Base-by-base conservation (phyloP, 129 eudicot genomes). In the Deinandra increscens region DNA sequence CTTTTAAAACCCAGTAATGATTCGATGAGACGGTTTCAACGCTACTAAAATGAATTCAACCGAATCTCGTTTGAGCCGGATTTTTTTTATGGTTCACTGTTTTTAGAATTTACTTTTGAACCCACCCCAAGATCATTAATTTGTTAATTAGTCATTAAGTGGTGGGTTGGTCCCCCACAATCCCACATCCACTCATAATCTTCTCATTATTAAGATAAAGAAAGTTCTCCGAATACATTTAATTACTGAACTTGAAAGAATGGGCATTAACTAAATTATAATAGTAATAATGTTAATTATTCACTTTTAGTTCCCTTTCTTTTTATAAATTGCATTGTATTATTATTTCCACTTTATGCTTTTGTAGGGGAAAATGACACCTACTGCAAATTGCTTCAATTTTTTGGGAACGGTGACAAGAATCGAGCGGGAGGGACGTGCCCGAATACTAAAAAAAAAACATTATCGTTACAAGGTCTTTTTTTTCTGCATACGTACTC, bases 151-250 rank as follows among this genome's bases (percentile, higher is more conserved):
- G n/a, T 48, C n/a, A 60, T 34, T 72, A 72, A 29, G 46, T 73
- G 37, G 49, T 73, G 62, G 77, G 41, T 48, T 73, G 77, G 77
- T 73, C 77, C 77, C 70, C n/a, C n/a, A n/a, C 70, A 2, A 72
- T 18, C 37, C 70, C 3, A 26, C 31, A 26, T 26, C 20, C 62
- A 72, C 77, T 71, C 77, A 45, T 73, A 73, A 62, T 61, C 74
- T 50, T 37, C 42, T 69, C 74, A 53, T 62, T 61, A 72, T 72
- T 46, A 46, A 14, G 62, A 72, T 60, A 34, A 34, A 72, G 37
- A 72, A 59, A 33, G 38, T 56, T 41, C 49, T 19, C 48, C 49
- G 45, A 60, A 37, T 62, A 72, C 38, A 72, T 60, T 55, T 26
- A 26, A 26, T 26, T 26, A 26, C 3, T 26, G 31, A 26, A 26